Percentiles rank a stretch among this genome's conserved stretches.
Evolutionary conservation across 192 early-diverging fungal species (phyloP).

Genomic region (Backusella sp.): DNA sequence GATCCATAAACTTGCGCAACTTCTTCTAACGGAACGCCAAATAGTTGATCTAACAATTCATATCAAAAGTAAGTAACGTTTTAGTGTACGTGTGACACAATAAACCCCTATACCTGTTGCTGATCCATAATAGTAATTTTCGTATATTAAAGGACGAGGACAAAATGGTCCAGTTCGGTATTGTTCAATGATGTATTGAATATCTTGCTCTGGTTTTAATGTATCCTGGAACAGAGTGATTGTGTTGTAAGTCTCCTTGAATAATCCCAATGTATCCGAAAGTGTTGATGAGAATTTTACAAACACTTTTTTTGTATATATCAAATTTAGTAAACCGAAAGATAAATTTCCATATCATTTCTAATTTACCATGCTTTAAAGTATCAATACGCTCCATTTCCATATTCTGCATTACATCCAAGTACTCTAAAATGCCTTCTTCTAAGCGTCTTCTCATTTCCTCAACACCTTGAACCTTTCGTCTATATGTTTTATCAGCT

Average conservation of each 20-base stretch:
- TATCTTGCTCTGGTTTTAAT: constrained; percentile 70
- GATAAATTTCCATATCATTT: neutral
- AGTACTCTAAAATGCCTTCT: constrained; percentile 49
- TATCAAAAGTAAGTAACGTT: neutral
- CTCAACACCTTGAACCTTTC: constrained; percentile 59
- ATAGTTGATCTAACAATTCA: neutral
- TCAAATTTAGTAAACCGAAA: neutral
- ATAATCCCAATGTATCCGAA: constrained; percentile 46
- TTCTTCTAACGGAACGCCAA: constrained; percentile 12
- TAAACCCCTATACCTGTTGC: constrained; percentile 43
- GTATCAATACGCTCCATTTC: constrained; percentile 51
- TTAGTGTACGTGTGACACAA: neutral
- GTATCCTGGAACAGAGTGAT: constrained; percentile 62
- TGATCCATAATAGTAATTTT: constrained; percentile 61
- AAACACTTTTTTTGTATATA: constrained; percentile 37
- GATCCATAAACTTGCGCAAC: constrained; percentile 1
- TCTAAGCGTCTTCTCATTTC: constrained; percentile 61
- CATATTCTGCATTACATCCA: constrained; percentile 46
- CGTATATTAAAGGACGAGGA: constrained; percentile 69
- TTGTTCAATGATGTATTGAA: constrained; percentile 72
- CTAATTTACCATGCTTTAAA: constrained; percentile 45
- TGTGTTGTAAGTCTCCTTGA: constrained; percentile 60
- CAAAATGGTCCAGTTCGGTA: constrained; percentile 69
- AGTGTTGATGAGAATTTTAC: constrained; percentile 45
- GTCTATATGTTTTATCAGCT: constrained; percentile 62